Percentiles rank a stretch among this genome's conserved stretches.
Conservation (phyloP, 768 basidiomycete genomes). For the Lactarius sanguifluus region DNA sequence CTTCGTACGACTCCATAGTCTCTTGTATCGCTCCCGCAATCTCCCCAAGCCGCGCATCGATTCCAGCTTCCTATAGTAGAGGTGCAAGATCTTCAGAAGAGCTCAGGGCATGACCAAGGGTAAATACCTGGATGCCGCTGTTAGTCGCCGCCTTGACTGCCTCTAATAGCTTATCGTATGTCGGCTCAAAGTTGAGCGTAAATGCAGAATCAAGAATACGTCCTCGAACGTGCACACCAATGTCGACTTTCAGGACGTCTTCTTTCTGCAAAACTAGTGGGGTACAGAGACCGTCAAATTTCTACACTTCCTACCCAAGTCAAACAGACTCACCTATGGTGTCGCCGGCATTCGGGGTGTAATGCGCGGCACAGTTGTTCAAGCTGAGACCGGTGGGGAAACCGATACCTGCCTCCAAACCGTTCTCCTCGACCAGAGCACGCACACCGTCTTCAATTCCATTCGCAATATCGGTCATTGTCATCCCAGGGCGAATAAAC, state of each 20-base stretch:
- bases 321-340: conserved; percentile 56
- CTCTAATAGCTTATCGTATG: conserved; percentile 84
- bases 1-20: conserved; percentile 98
- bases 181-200: conserved; percentile 85
- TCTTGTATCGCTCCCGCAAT: conserved; percentile 92
- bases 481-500: conserved; percentile 88
- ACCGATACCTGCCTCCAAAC: conserved; percentile 82
- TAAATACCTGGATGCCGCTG: conserved; percentile 75
- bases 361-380: conserved; percentile 96
- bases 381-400: conserved; percentile 95
- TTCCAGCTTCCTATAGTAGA: conserved; percentile 79
- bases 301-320: conserved; percentile 1
- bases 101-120: not conserved
- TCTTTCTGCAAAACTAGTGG: conserved; percentile 69
- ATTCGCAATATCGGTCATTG: conserved; percentile 91
- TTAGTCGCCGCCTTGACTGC: conserved; percentile 95
- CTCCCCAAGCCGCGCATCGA: conserved; percentile 92
- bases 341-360: conserved; percentile 92
- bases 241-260: conserved; percentile 95
- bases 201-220: conserved; percentile 95
- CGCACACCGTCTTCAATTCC: conserved; percentile 91
- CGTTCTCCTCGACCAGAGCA: conserved; percentile 88
- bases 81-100: conserved; percentile 13
- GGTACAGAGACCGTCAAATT: conserved; percentile 6
- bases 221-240: conserved; percentile 97